Conservation (phyloP, 352 stramenopile genomes). For the Phytophthora brassicae region DNA sequence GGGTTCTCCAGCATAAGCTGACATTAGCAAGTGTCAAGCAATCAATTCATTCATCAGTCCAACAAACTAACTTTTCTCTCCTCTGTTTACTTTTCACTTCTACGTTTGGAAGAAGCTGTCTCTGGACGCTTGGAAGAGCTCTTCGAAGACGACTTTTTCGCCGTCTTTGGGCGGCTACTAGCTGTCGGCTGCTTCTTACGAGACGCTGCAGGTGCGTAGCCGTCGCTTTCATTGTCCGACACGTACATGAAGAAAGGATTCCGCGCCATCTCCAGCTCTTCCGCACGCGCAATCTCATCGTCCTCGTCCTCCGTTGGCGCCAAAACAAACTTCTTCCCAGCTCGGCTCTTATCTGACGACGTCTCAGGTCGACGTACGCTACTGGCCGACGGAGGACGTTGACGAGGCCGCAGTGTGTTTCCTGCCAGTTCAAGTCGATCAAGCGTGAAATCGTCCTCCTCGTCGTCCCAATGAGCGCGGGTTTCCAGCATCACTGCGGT, state of each 20-base stretch:
- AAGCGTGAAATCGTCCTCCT: constrained; percentile 76
- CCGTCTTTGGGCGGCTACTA: constrained; percentile 46
- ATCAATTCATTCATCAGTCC: neutral
- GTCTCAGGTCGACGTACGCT: constrained; percentile 70
- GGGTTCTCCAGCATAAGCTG: too few relatives aligned
- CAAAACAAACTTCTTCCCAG: constrained; percentile 43
- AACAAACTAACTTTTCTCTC: too few relatives aligned
- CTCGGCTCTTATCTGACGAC: constrained; percentile 60
- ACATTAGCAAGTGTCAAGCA: too few relatives aligned
- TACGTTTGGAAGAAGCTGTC: constrained; percentile 55
- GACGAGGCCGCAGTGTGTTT: constrained; percentile 60
- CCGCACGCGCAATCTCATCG: constrained; percentile 64
- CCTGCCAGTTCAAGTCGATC: constrained; percentile 77
- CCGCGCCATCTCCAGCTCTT: constrained; percentile 67
- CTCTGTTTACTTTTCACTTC: constrained; percentile 43
- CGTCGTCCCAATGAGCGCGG: constrained; percentile 64
- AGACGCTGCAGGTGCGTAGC: constrained; percentile 65
- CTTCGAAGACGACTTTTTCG: constrained; percentile 55
- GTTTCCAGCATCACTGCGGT: constrained; percentile 57
- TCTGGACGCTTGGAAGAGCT: constrained; percentile 61
- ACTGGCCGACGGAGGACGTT: constrained; percentile 72
- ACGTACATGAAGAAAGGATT: constrained; percentile 88
- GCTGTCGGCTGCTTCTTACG: constrained; percentile 41
- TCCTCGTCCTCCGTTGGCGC: constrained; percentile 34
- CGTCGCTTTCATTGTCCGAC: constrained; percentile 77